phyloP scores from a whole-genome alignment of 1,139 yeast genomes.

The Entelexis paramagnoliae region DNA sequence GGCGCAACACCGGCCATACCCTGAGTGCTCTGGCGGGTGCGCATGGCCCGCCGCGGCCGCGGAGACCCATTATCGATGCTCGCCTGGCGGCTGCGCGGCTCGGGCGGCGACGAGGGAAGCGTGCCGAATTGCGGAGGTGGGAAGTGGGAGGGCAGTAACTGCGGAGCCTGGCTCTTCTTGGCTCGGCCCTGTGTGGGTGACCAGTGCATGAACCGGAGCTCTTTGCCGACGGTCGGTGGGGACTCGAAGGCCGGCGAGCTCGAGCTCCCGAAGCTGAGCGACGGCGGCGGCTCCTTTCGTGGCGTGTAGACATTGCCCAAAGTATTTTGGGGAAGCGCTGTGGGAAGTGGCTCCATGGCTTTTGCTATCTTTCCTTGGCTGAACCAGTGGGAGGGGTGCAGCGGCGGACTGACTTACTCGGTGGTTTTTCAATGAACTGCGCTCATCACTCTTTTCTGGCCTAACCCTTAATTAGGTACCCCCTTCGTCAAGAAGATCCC shows the following conservation, averaged over 20 bases:
- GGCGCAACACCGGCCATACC: not conserved
- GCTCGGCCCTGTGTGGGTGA: slow-evolving; percentile 6
- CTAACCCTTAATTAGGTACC: slow-evolving; percentile 8
- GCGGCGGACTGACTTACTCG: not conserved
- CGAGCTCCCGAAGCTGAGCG: slow-evolving; percentile 19
- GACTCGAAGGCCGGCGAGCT: slow-evolving; percentile 19
- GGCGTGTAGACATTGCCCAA: slow-evolving; percentile 51
- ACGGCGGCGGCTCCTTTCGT: slow-evolving; percentile 41
- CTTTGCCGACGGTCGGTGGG: slow-evolving; percentile 12
- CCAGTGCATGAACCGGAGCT: slow-evolving; percentile 10
- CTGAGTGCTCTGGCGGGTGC: not conserved
- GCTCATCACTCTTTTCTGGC: not conserved
- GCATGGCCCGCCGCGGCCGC: not conserved
- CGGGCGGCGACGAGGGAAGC: slow-evolving; percentile 18
- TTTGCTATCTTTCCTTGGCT: not conserved
- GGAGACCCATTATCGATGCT: not conserved
- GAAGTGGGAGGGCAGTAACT: slow-evolving; percentile 17
- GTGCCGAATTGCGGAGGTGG: slow-evolving; percentile 5
- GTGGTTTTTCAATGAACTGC: not conserved
- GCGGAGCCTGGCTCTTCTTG: not conserved
- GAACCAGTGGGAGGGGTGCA: not conserved
- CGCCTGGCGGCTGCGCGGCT: not conserved
- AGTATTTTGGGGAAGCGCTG: not conserved
- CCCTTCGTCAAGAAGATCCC: not conserved
- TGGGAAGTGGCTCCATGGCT: not conserved